Conservation (phyloP, 495 filamentous ascomycete species). For the Annulohypoxylon bovei region DNA sequence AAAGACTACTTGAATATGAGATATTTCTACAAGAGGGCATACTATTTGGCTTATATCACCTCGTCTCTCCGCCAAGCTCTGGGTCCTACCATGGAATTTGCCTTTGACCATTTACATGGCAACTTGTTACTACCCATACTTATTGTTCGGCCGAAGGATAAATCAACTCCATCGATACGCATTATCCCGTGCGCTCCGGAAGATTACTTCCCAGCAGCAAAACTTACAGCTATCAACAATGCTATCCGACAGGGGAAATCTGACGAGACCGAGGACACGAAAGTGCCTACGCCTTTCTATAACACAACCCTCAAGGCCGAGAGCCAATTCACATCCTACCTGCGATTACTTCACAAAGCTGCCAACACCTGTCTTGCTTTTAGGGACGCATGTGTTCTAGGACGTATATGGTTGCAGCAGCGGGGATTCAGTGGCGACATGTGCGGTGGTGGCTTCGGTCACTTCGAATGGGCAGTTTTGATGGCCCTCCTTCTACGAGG, state of each 20-base stretch:
- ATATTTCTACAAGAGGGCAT: conserved; percentile 95
- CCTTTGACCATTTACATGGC: conserved; percentile 75
- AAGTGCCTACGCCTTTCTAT: conserved; percentile 79
- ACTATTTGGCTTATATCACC: conserved; percentile 85
- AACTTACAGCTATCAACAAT: conserved; percentile 74
- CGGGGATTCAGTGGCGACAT: conserved; percentile 77
- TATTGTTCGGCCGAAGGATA: conserved; percentile 53
- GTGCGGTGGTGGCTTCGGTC: conserved; percentile 85
- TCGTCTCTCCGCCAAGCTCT: conserved; percentile 69
- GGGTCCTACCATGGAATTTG: conserved; percentile 62
- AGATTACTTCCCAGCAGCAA: conserved; percentile 70
- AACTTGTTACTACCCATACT: conserved; percentile 82
- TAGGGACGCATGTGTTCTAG: conserved; percentile 84
- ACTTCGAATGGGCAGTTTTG: conserved; percentile 86
- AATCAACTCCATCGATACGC: conserved; percentile 69
- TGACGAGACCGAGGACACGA: conserved; percentile 50
- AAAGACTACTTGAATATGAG: conserved; percentile 94
- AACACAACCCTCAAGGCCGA: conserved; percentile 89
- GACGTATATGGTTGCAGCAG: conserved; percentile 88
- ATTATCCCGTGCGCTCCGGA: conserved; percentile 78
- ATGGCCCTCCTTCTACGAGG: conserved; percentile 83
- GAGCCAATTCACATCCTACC: conserved; percentile 72
- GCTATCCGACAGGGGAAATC: conserved; percentile 67
- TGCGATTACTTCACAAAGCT: conserved; percentile 74
- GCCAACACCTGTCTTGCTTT: conserved; percentile 74